A percentile compares a stretch with the other conserved stretches of the same genome.
Conservation (phyloP, 1,139 yeast genomes). For the Saccharomyces pastorianus region DNA sequence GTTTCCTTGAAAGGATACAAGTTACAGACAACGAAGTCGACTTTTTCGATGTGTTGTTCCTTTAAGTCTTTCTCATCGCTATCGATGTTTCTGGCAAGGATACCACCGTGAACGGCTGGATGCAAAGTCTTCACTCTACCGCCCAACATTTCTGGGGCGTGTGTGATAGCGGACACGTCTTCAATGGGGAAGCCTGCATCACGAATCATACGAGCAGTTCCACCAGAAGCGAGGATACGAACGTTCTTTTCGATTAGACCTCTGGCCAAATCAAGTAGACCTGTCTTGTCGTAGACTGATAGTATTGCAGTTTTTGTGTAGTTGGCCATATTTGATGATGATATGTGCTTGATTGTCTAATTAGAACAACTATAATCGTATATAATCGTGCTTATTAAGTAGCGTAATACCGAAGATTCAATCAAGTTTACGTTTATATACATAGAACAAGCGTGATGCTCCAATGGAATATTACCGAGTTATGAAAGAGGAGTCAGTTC, state of each 20-base stretch:
- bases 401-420: too few species aligned
- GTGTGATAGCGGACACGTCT: conserved; percentile 89
- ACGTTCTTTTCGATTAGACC: conserved; percentile 84
- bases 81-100: conserved; percentile 85
- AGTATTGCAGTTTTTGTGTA: conserved; percentile 80
- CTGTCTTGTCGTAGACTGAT: conserved; percentile 96
- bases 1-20: conserved; percentile 97
- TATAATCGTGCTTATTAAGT: too few species aligned
- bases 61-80: conserved; percentile 81
- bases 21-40: conserved; percentile 94
- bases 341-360: background rate
- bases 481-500: too few species aligned
- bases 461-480: too few species aligned
- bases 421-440: too few species aligned
- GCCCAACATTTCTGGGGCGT: conserved; percentile 97
- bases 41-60: conserved; percentile 86
- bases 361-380: too few species aligned
- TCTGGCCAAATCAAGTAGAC: conserved; percentile 88
- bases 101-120: conserved; percentile 98
- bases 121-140: conserved; percentile 97
- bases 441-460: too few species aligned
- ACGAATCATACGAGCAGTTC: conserved; percentile 87
- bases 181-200: conserved; percentile 98
- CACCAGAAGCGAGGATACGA: conserved; percentile 92
- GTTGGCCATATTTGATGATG: conserved; percentile 20